phyloP scores from a whole-genome alignment of 345 rosid species.

The Anastatica hierochuntica region DNA sequence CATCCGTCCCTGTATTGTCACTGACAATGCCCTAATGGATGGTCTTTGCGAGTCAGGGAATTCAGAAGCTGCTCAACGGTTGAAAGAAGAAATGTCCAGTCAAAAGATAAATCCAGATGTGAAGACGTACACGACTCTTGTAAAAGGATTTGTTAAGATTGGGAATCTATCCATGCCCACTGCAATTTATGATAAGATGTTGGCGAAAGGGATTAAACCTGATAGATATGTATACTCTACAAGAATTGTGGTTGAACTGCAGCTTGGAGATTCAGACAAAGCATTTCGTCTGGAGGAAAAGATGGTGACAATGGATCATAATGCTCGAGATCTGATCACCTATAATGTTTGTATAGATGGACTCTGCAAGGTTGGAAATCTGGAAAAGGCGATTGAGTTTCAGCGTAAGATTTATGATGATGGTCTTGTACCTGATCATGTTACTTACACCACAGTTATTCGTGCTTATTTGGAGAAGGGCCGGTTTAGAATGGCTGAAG shows the following conservation, averaged over 20 bases:
- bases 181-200: constrained; percentile 48
- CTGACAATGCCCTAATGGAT: constrained; percentile 57
- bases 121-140: constrained; percentile 53
- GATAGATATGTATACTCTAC: constrained; percentile 46
- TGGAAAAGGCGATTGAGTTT: constrained; percentile 35
- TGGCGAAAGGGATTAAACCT: constrained; percentile 40
- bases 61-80: constrained; percentile 38
- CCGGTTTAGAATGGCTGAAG: constrained; percentile 17
- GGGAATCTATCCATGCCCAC: constrained; percentile 42
- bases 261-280: constrained; percentile 36
- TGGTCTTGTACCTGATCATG: constrained; percentile 51
- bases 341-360: constrained; percentile 53
- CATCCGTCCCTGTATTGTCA: constrained; percentile 37
- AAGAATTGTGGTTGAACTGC: constrained; percentile 42
- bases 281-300: constrained; percentile 52
- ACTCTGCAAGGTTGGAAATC: constrained; percentile 37
- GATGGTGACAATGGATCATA: constrained; percentile 37
- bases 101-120: constrained; percentile 49
- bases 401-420: constrained; percentile 38
- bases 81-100: constrained; percentile 52
- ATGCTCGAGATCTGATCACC: constrained; percentile 38
- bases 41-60: constrained; percentile 57
- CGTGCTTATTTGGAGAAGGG: constrained; percentile 40
- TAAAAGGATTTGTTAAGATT: constrained; percentile 43
- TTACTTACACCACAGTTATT: constrained; percentile 55